Conservation (phyloP, 371 early-diverging fungal genomes). For the Actinomucor elegans region DNA sequence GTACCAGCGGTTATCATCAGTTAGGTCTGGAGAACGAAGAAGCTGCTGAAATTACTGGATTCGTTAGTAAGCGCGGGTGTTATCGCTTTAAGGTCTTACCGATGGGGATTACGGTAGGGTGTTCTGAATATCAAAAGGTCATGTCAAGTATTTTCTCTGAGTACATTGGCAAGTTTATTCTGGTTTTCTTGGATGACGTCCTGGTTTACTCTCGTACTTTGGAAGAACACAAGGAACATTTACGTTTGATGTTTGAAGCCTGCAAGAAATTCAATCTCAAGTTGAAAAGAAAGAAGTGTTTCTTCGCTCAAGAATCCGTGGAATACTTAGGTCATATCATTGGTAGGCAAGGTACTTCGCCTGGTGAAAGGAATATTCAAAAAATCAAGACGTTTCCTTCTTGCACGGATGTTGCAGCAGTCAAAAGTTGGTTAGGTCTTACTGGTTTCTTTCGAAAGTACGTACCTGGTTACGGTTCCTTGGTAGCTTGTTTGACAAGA, state of each 20-base stretch:
- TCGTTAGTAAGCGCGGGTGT: conserved; percentile 38
- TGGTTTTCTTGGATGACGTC: conserved; percentile 55
- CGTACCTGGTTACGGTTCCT: conserved; percentile 29
- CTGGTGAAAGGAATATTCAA: conserved; percentile 8
- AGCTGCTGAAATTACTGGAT: conserved; percentile 37
- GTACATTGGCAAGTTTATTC: no score
- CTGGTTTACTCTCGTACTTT: conserved; percentile 32
- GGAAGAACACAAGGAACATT: no score
- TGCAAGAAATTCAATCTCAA: conserved; percentile 15
- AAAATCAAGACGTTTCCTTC: conserved; percentile 1
- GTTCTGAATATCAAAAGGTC: conserved; percentile 8
- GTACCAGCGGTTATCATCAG: no score
- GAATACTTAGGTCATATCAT: conserved; percentile 39
- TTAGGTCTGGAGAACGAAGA: conserved; percentile 19
- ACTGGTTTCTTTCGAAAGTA: conserved; percentile 36
- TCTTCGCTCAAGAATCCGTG: conserved; percentile 22
- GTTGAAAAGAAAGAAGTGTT: conserved; percentile 45
- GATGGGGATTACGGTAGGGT: not conserved
- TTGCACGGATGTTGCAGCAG: conserved; percentile 16
- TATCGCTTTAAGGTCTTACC: conserved; percentile 39
- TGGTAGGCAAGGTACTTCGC: conserved; percentile 17
- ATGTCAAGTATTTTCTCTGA: conserved; percentile 33
- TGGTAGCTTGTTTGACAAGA: conserved; percentile 17
- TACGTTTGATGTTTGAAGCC: conserved; percentile 27
- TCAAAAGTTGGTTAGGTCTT: conserved; percentile 31